Evolutionary conservation across 768 basidiomycete species (phyloP), one percentile per base, ranked within the genome.

Genomic region (Mycena chlorophos): DNA sequence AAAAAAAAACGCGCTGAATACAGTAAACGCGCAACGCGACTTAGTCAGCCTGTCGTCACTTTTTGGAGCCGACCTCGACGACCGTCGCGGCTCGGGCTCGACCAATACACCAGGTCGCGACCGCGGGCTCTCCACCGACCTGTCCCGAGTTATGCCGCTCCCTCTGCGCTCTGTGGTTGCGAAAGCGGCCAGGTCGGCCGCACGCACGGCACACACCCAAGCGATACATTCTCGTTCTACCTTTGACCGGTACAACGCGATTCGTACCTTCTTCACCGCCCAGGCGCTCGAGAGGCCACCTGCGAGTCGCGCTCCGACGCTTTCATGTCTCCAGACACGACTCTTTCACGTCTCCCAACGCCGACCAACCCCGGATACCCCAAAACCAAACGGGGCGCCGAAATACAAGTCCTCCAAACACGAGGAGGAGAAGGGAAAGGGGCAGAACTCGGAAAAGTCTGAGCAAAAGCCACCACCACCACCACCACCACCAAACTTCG

Each of bases 221-320:
- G 20, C 40, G n/a, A 10, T 37, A n/a, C 34, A 10, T 37, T 42
- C 51, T 3, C 61, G 56, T 29, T 63, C 75, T 5, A 67, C 68
- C 19, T 51, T 83, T 49, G 84, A 85, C 66, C 82, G 86, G 49
- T 88, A 88, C 68, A 75, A 65, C 37, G 67, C 75, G 49, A 87
- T 88, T 52, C 73, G 84, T 42, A 72, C 68, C 50, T 87, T 87
- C 69, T 87, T 88, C 73, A 75, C 65, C 31, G 63, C 65, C 17
- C 72, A 73, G 38, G 29, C 63, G 60, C 45, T 48, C 57, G n/a
- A 55, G 54, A 25, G 54, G 55, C 38, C 17, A 63, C 56, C 54
- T 37, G 38, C 48, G 28, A 50, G 52, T 40, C 46, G 26, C 34
- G 34, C 51, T 23, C 19, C 13, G 10, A 34, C 10, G 60, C 50